A percentile compares a stretch with the other conserved stretches of the same genome.
phyloP scores from a whole-genome alignment of 2,329 filamentous ascomycete species.

The Fusarium sp. region DNA sequence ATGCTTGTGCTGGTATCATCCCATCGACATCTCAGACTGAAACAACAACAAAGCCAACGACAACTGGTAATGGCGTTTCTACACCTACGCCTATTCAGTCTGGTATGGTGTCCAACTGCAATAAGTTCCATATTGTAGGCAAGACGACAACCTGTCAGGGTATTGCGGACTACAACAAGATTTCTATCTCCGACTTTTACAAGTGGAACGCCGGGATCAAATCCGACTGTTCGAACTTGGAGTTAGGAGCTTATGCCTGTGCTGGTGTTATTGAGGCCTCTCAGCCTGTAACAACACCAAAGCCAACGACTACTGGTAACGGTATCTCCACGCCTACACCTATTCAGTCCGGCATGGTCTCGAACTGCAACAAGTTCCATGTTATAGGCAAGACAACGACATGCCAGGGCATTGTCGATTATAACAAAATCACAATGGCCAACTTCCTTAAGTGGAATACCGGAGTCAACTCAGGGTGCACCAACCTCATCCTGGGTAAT shows the following conservation, averaged over 20 bases:
- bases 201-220: not conserved
- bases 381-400: not conserved
- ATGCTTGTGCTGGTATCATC: not conserved
- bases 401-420: not conserved
- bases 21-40: not conserved
- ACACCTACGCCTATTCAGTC: not conserved
- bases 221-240: not conserved
- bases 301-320: not conserved
- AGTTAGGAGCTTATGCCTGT: no score
- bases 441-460: constrained; percentile 9
- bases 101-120: not conserved
- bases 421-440: constrained; percentile 1
- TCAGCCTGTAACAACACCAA: no score
- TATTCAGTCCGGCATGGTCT: not conserved
- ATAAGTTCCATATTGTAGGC: not conserved
- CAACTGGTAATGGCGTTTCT: not conserved
- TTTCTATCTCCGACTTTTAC: not conserved
- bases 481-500: not conserved
- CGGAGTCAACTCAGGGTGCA: not conserved
- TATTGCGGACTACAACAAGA: not conserved
- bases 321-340: not conserved
- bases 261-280: no score
- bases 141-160: not conserved
- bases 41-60: not conserved
- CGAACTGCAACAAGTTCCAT: not conserved